phyloP scores from a whole-genome alignment of 2,329 filamentous ascomycete genomes.

The Cryphonectria nitschkei region DNA sequence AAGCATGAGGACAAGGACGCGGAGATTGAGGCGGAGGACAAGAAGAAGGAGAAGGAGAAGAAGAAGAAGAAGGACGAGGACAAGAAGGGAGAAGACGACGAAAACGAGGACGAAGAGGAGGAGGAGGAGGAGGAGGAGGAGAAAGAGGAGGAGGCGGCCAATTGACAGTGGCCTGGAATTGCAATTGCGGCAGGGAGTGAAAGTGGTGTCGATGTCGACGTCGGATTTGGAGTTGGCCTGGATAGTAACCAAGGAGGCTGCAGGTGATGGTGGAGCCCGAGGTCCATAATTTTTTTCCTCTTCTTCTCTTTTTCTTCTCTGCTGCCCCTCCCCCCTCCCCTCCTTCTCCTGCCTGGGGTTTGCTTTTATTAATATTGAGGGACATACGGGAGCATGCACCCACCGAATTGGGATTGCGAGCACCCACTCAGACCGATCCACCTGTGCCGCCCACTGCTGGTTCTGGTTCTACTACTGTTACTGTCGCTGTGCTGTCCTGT shows the following conservation, averaged over 20 bases:
- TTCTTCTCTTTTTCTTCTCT: conserved; percentile 3
- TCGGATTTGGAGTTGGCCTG: conserved; percentile 1
- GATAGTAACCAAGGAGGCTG: not conserved
- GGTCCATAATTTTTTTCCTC: conserved; percentile 7
- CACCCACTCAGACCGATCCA: conserved; percentile 3
- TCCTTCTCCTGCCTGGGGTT: conserved; percentile 1
- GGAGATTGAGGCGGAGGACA: not conserved
- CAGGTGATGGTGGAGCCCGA: conserved; percentile 2
- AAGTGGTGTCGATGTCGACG: conserved; percentile 7
- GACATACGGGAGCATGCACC: conserved; percentile 17
- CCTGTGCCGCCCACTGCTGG: conserved; percentile 12
- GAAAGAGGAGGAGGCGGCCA: conserved; percentile 1
- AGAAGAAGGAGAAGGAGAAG: not conserved
- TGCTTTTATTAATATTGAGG: conserved; percentile 27
- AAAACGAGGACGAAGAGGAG: not conserved
- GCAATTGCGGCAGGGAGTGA: conserved; percentile 3
- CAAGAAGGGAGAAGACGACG: not conserved
- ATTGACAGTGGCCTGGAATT: conserved; percentile 5
- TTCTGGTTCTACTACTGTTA: not conserved
- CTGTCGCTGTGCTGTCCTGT: not conserved
- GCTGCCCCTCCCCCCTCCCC: conserved; percentile 1
- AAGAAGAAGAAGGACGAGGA: conserved; percentile 11
- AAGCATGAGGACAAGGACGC: not conserved
- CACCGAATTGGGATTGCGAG: conserved; percentile 24
- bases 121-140: not conserved